These are phyloP conservation scores for Malbranchea cinnamomea DNA, from an alignment of 2,329 filamentous ascomycete genomes.

Conservation along the genomic window DNA sequence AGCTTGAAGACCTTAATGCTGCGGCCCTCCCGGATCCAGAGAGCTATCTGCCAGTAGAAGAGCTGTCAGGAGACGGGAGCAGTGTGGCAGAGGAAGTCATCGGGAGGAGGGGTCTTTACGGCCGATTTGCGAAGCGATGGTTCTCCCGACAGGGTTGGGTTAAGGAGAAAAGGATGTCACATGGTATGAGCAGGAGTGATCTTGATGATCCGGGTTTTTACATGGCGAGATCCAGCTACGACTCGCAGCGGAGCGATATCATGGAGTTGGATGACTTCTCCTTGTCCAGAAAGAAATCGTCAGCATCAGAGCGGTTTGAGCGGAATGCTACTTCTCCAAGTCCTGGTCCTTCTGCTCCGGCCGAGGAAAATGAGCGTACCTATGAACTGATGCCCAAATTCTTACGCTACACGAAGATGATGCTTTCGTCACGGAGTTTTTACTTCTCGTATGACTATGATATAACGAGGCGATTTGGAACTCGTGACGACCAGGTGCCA, in stretches of 20 bases:
- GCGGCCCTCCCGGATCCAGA: constrained; percentile 17
- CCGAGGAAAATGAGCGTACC: constrained; percentile 23
- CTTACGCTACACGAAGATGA: constrained; percentile 64
- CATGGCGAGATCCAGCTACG: constrained; percentile 3
- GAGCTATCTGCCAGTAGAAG: constrained; percentile 13
- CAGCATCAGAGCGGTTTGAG: too few relatives aligned
- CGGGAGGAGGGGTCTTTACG: constrained; percentile 65
- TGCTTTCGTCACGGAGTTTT: constrained; percentile 76
- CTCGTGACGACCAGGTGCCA: constrained; percentile 24
- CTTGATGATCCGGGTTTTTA: constrained; percentile 6
- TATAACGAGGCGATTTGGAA: constrained; percentile 52
- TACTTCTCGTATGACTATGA: constrained; percentile 94
- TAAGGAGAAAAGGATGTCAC: constrained; percentile 4
- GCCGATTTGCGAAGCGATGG: constrained; percentile 80
- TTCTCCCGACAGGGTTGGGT: constrained; percentile 77
- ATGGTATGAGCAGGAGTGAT: constrained; percentile 3
- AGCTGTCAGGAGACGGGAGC: constrained; percentile 28
- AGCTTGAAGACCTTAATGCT: constrained; percentile 12
- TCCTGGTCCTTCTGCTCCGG: not conserved
- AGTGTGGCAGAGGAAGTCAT: constrained; percentile 85
- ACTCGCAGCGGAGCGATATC: constrained; percentile 2
- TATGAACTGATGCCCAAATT: constrained; percentile 64
- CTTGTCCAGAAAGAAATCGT: constrained; percentile 3
- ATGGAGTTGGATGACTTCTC: constrained; percentile 11
- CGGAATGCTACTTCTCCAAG: too few relatives aligned